These are phyloP conservation scores for Rasamsonia emersonii DNA, from an alignment of 2,329 filamentous ascomycete species.

Conservation along the genomic window DNA sequence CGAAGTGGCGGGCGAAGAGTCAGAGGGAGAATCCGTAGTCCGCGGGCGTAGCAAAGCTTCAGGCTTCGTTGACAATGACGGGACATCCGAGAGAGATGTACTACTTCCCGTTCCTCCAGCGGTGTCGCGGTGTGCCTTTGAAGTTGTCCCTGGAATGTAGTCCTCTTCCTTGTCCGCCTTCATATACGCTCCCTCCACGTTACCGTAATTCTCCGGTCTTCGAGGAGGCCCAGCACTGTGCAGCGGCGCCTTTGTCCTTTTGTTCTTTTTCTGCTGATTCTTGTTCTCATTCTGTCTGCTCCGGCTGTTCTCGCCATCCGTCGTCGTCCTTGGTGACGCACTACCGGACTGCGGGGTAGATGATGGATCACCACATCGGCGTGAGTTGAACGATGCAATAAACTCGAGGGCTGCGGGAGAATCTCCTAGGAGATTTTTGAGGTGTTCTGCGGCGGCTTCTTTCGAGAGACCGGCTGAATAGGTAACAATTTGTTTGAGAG, in stretches of 20 bases:
- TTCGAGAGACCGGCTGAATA: constrained; percentile 73
- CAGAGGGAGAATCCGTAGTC: constrained; percentile 25
- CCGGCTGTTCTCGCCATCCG: constrained; percentile 1
- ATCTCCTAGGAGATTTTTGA: constrained; percentile 81
- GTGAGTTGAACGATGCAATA: constrained; percentile 66
- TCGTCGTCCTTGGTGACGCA: constrained; percentile 7
- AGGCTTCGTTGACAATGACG: constrained; percentile 45
- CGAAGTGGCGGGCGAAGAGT: constrained; percentile 38
- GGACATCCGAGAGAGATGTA: constrained; percentile 31
- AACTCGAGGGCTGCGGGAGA: constrained; percentile 66
- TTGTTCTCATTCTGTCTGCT: constrained; percentile 11
- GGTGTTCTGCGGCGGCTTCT: constrained; percentile 69
- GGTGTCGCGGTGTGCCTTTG: constrained; percentile 32
- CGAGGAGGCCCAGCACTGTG: constrained; percentile 55
- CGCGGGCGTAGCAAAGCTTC: constrained; percentile 37
- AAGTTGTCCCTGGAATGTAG: constrained; percentile 54
- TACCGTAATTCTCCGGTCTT: constrained; percentile 55
- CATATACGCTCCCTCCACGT: constrained; percentile 61
- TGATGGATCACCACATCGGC: constrained; percentile 34
- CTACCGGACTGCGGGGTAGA: constrained; percentile 8
- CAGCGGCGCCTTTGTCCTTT: constrained; percentile 52
- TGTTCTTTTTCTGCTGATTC: constrained; percentile 41
- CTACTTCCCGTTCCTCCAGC: constrained; percentile 27
- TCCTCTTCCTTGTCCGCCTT: constrained; percentile 65
- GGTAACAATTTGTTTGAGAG: constrained; percentile 72